These are phyloP conservation scores for Komagataella mondaviorum DNA, from an alignment of 805 yeast species.

Conservation along the genomic window DNA sequence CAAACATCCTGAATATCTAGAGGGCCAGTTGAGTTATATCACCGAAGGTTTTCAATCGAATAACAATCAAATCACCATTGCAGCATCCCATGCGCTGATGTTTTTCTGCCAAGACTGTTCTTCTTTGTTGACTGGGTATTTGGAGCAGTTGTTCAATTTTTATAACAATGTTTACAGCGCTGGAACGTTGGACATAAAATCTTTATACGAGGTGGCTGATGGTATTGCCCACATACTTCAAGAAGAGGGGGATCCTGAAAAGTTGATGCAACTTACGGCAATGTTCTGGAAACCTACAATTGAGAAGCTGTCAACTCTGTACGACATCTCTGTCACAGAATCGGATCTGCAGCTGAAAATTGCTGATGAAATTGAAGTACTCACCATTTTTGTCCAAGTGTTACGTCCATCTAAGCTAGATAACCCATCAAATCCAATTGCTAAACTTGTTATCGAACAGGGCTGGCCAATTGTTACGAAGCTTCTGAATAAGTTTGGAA, in stretches of 20 bases:
- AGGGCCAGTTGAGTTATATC: slow-evolving; percentile 74
- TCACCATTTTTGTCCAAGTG: slow-evolving; percentile 45
- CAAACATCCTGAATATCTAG: slow-evolving; percentile 69
- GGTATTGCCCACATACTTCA: slow-evolving; percentile 79
- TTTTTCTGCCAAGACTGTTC: slow-evolving; percentile 91
- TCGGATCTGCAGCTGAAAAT: slow-evolving; percentile 19
- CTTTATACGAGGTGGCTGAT: slow-evolving; percentile 71
- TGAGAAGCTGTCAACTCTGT: slow-evolving; percentile 25
- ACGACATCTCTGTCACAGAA: slow-evolving; percentile 3
- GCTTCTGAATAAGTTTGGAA: slow-evolving; percentile 41
- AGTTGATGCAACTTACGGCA: slow-evolving; percentile 36
- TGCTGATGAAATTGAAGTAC: slow-evolving; percentile 64
- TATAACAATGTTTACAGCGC: slow-evolving; percentile 42
- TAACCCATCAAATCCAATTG: slow-evolving; percentile 31
- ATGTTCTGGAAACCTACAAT: slow-evolving; percentile 60
- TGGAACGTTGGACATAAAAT: slow-evolving; percentile 39
- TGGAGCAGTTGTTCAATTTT: slow-evolving; percentile 65
- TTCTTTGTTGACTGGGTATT: slow-evolving; percentile 40
- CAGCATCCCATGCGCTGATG: slow-evolving; percentile 90
- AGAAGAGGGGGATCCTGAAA: slow-evolving; percentile 36
- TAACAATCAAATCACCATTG: slow-evolving; percentile 45
- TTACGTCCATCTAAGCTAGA: slow-evolving; percentile 33
- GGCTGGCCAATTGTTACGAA: slow-evolving; percentile 43
- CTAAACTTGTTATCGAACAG: slow-evolving; percentile 35
- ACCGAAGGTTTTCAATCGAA: slow-evolving; percentile 50